Evolutionary conservation across 2,329 filamentous ascomycete species (phyloP), one percentile per base, ranked within the genome.

Genomic region (Xenosphaeropsis pyriputrescens): DNA sequence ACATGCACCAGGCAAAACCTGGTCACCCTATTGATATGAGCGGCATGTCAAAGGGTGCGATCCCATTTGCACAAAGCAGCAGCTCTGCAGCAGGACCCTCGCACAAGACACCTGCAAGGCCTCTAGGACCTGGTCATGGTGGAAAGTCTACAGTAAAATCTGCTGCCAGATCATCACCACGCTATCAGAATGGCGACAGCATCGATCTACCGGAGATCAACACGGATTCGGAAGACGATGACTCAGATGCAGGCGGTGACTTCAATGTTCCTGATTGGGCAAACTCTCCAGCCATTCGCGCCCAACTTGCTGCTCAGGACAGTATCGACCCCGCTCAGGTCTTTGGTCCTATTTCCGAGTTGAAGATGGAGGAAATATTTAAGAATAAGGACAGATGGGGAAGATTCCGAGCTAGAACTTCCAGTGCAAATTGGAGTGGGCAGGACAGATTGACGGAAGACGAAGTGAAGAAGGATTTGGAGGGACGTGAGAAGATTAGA

Each of bases 331-430:
- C 86, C 0, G 75, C 84, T 51, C 65, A 72, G 29, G 83, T 98
- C 38, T 98, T 98, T 53, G 91, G 91, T 0, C 83, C 85, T 1
- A 85, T 93, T 17, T 79, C 73, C 9, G 84, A 86, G 11, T 67
- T 98, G 46, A 85, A 85, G 52, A 91, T 98, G 79, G 93, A 98
- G 52, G 88, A 96, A 55, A 86, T 95, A 22, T 98, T 98, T 61
- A 85, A 86, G 57, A 88, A 82, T 58, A 86, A 86, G 57, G 85
- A 89, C 39, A 67, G 81, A 45, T 76, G 83, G 57, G 83, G 84
- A 64, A 84, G 85, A 53, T 96, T 95, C 68, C 75, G 93, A 14
- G 79, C 84, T 37, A 73, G 91, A 39, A 95, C 89, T 5, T 93
- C 85, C 49, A 94, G 85, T 59, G 93, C 93, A 29, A 93, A 94